These are phyloP conservation scores for Aspergillus thermomutatus DNA, from an alignment of 2,329 filamentous ascomycete genomes.

Conservation along the genomic window DNA sequence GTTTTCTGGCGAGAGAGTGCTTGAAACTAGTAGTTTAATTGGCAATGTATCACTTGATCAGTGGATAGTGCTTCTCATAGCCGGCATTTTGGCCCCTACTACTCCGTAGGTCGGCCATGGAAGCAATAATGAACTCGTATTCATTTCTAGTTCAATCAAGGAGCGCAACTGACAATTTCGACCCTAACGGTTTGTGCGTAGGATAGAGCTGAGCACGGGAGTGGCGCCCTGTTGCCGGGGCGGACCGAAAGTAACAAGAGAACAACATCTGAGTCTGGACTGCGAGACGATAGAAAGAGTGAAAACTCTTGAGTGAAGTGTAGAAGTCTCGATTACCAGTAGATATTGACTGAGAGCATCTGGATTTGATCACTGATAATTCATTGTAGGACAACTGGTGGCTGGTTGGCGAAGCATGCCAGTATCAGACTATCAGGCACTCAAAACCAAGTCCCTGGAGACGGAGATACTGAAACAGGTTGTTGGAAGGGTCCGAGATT, in stretches of 20 bases:
- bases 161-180: background rate
- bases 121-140: background rate
- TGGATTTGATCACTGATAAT: background rate
- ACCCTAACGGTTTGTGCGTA: background rate
- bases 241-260: constrained; percentile 9
- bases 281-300: background rate
- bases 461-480: background rate
- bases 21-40: background rate
- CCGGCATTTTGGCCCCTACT: background rate
- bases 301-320: background rate
- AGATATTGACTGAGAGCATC: background rate
- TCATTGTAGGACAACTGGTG: background rate
- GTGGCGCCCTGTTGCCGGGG: constrained; percentile 8
- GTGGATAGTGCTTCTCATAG: background rate
- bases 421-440: background rate
- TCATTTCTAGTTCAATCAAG: background rate
- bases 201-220: constrained; percentile 3
- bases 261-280: background rate
- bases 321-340: background rate
- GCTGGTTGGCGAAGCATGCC: background rate
- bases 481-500: background rate
- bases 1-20: background rate
- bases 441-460: background rate
- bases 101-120: background rate
- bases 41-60: background rate